These are phyloP conservation scores for Theileria orientalis DNA, from an alignment of 169 alveolate genomes.

Conservation along the genomic window DNA sequence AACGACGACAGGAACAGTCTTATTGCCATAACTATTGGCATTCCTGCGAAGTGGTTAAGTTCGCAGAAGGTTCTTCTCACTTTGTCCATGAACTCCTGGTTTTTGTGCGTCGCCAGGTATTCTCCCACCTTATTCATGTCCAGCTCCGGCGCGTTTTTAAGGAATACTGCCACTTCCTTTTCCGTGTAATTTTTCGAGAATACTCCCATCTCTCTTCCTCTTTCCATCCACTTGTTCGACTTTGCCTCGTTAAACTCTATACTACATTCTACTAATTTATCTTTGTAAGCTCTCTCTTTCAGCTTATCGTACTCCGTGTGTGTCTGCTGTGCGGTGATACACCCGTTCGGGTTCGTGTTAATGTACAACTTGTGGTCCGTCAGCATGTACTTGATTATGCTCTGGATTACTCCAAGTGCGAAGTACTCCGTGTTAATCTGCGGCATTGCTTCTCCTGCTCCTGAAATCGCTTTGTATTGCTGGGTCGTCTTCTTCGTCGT, in stretches of 20 bases:
- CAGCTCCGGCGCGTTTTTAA: conserved; percentile 66
- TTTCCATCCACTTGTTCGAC: conserved; percentile 57
- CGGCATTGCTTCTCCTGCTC: conserved; percentile 9
- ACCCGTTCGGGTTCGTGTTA: not conserved
- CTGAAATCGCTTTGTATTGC: not conserved
- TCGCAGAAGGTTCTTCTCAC: conserved; percentile 76
- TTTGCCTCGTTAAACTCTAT: conserved; percentile 25
- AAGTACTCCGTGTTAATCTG: conserved; percentile 22
- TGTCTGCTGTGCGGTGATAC: not conserved
- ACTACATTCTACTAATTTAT: conserved; percentile 23
- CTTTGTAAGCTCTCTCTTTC: conserved; percentile 39
- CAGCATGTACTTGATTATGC: conserved; percentile 15
- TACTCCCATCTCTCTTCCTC: conserved; percentile 43
- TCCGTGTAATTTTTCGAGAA: conserved; percentile 59
- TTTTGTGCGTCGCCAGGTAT: conserved; percentile 72
- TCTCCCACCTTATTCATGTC: conserved; percentile 77
- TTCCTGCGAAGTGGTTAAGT: conserved; percentile 75
- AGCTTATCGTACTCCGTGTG: not conserved
- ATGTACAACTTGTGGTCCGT: conserved; percentile 1
- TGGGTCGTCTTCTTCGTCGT: conserved; percentile 15
- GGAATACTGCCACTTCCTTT: conserved; percentile 68
- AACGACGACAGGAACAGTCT: conserved; percentile 80
- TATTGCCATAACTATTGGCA: conserved; percentile 83
- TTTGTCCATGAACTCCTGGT: conserved; percentile 63
- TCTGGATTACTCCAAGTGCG: conserved; percentile 32